Evolutionary conservation across 1,139 yeast species (phyloP).

Genomic region (Lodderomyces margitis): DNA sequence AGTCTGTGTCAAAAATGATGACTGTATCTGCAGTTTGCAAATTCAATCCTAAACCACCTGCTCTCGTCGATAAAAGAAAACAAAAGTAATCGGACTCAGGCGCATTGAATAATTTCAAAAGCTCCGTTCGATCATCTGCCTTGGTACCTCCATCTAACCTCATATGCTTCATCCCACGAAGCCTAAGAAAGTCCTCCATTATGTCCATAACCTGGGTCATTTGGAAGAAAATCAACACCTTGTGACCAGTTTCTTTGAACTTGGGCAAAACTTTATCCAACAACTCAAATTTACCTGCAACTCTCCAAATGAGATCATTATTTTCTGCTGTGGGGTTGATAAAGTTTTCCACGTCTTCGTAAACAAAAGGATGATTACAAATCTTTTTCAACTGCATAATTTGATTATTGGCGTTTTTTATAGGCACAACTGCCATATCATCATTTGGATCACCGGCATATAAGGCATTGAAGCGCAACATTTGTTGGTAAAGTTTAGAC

Average conservation of each 20-base stretch:
- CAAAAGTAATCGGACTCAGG: constrained; percentile 73
- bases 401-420: constrained; percentile 86
- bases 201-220: constrained; percentile 90
- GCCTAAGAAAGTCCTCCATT: constrained; percentile 78
- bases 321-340: constrained; percentile 74
- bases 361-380: constrained; percentile 96
- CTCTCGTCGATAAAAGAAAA: constrained; percentile 78
- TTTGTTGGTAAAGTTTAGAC: constrained; percentile 71
- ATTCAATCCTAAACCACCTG: constrained; percentile 86
- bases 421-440: constrained; percentile 48
- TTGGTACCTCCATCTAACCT: constrained; percentile 82
- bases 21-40: constrained; percentile 88
- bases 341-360: constrained; percentile 87
- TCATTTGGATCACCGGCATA: constrained; percentile 55
- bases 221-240: constrained; percentile 79
- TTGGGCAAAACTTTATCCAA: constrained; percentile 74
- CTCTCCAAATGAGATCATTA: constrained; percentile 73
- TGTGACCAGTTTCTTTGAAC: constrained; percentile 70
- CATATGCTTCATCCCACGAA: constrained; percentile 63
- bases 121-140: constrained; percentile 73
- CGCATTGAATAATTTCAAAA: constrained; percentile 70
- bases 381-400: constrained; percentile 95
- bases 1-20: constrained; percentile 82
- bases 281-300: constrained; percentile 75
- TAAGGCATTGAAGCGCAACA: constrained; percentile 68